These are phyloP conservation scores for Aspergillus panamensis DNA, from an alignment of 495 filamentous ascomycete species.

Conservation along the genomic window DNA sequence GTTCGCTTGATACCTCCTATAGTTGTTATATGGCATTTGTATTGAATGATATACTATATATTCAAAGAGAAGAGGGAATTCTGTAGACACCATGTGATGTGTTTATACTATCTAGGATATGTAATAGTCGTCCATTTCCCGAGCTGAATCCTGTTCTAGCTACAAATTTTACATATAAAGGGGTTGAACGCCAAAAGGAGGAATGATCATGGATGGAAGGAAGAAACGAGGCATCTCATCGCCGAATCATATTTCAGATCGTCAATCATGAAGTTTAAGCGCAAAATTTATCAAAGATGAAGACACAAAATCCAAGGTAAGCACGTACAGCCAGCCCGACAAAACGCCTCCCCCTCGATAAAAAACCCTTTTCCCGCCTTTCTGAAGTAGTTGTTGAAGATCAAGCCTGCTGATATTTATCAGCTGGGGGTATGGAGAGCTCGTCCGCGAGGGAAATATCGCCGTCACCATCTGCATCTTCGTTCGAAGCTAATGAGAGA, in stretches of 20 bases:
- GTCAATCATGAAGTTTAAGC: slow-evolving; percentile 27
- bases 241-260: slow-evolving; percentile 23
- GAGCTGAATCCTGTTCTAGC: slow-evolving; percentile 1
- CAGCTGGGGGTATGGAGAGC: slow-evolving; percentile 1
- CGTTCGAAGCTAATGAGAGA: not conserved
- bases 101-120: not conserved
- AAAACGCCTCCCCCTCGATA: not conserved
- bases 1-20: slow-evolving; percentile 5
- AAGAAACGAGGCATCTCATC: not conserved
- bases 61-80: not conserved
- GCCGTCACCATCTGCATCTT: slow-evolving; percentile 36
- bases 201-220: not conserved
- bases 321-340: not conserved
- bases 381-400: not conserved
- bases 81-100: not conserved
- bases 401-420: slow-evolving; percentile 8
- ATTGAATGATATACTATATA: not conserved
- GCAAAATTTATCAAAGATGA: not conserved
- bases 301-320: slow-evolving; percentile 1
- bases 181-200: not conserved
- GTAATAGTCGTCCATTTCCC: not conserved
- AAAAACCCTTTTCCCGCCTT: not conserved
- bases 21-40: not conserved
- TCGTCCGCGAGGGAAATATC: slow-evolving; percentile 42
- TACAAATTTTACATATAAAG: not conserved